These are phyloP conservation scores for Diplodia scrobiculata DNA, from an alignment of 2,329 filamentous ascomycete genomes.

Conservation along the genomic window DNA sequence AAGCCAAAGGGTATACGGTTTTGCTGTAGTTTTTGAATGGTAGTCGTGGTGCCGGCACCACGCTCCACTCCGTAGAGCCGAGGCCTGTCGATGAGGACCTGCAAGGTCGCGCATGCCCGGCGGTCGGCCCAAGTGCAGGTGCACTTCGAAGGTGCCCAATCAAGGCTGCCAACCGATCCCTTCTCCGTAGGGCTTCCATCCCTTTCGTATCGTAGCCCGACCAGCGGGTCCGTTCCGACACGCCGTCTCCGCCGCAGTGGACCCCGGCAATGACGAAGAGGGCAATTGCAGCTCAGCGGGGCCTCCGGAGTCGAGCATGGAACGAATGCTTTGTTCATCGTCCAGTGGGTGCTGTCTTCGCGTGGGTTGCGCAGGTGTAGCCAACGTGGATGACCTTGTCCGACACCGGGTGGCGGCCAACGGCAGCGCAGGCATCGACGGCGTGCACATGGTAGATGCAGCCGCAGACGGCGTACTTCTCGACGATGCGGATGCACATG, in stretches of 20 bases:
- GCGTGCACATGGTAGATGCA: conserved; percentile 43
- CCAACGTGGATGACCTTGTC: conserved; percentile 41
- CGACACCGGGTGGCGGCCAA: conserved; percentile 39
- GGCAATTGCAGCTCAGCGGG: conserved; percentile 5
- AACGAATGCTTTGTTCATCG: conserved; percentile 5
- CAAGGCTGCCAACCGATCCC: neutral
- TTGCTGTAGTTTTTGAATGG: neutral
- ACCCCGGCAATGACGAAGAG: conserved; percentile 4
- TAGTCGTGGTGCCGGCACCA: conserved; percentile 2
- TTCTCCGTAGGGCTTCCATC: neutral
- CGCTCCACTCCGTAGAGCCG: neutral
- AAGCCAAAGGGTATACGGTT: conserved; percentile 15
- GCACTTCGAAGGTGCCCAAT: conserved; percentile 6
- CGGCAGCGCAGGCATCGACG: conserved; percentile 41
- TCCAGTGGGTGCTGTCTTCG: conserved; percentile 19
- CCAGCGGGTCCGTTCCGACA: conserved; percentile 17
- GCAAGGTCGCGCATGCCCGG: conserved; percentile 11
- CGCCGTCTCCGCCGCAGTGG: conserved; percentile 20
- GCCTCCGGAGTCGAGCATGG: conserved; percentile 11
- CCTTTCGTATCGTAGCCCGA: conserved; percentile 17
- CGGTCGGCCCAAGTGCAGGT: neutral
- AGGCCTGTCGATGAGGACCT: neutral
- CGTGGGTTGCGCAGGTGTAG: conserved; percentile 34
- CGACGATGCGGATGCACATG: conserved; percentile 44
- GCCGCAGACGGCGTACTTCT: conserved; percentile 44